Evolutionary conservation across 2,329 filamentous ascomycete species (phyloP).

Genomic region (Talaromyces sp.): DNA sequence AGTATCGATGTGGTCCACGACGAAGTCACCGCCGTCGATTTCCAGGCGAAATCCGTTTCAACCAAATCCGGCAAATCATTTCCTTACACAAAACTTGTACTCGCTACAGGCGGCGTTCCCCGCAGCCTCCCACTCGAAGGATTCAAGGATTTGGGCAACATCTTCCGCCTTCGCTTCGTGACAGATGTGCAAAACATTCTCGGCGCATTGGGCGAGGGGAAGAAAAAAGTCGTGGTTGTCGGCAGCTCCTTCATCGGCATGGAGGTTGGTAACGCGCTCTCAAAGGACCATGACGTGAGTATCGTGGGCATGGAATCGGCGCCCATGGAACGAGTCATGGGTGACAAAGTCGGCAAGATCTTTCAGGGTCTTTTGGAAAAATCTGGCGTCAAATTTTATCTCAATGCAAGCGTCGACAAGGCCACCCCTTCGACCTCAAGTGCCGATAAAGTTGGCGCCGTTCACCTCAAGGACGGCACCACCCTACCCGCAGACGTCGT

Average conservation of each 20-base stretch:
- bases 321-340: constrained; percentile 83
- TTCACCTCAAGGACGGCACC: constrained; percentile 82
- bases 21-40: constrained; percentile 71
- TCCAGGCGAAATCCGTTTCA: constrained; percentile 66
- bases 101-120: constrained; percentile 81
- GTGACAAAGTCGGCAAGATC: constrained; percentile 72
- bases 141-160: constrained; percentile 79
- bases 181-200: constrained; percentile 74
- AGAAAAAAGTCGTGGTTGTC: constrained; percentile 89
- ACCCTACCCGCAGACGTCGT: constrained; percentile 82
- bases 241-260: constrained; percentile 97
- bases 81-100: constrained; percentile 80
- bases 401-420: constrained; percentile 76
- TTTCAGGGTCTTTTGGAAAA: constrained; percentile 77
- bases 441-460: constrained; percentile 69
- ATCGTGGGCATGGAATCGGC: constrained; percentile 84
- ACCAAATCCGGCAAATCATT: constrained; percentile 70
- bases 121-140: constrained; percentile 73
- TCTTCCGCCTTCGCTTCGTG: constrained; percentile 79
- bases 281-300: constrained; percentile 77
- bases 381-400: constrained; percentile 83
- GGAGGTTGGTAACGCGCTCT: constrained; percentile 83
- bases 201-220: constrained; percentile 67
- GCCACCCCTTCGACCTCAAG: constrained; percentile 68
- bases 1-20: constrained; percentile 55